Evolutionary conservation across 108 stramenopile genomes (phyloP), one percentile per base, ranked within the genome.

Genomic region (Skeletonema costatum): DNA sequence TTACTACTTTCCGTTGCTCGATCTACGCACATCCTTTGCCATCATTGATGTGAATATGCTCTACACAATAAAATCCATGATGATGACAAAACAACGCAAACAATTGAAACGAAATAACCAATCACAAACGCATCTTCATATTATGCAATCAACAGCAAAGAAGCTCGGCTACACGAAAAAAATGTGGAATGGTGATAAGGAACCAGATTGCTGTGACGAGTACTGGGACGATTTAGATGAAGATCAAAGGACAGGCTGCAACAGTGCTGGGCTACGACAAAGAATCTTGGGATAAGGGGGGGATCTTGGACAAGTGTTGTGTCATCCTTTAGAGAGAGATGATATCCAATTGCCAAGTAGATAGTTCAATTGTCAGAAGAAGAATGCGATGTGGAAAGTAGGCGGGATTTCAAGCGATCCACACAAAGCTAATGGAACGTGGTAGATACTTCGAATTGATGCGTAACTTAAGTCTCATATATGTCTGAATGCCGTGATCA

Each of bases 201-300:
- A 69, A 1, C 68, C 68, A 29, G 68, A 61, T 12, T 7, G 7
- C 5, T 30, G 62, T 29, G 68, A 69, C 29, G 68, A 69, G 29
- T 60, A 69, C 25, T 69, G 68, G 68, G 60, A 69, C n/a, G 68
- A 69, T 69, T 61, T 69, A 32, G 6, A n/a, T 69, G 61, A 30
- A 63, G 68, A 69, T 0, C 68, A 69, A 56, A 25, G 53, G 60
- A n/a, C 50, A 48, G 16, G 68, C 68, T 29, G 68, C 68, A 1
- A 61, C 0, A 4, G 60, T 61, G 3, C n/a, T 69, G n/a, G 68
- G 68, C 0, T 69, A 69, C n/a, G 21, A 59, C 11, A 61, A 69
- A 62, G 68, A 62, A 6, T 58, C 32, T 21, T 69, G 68, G 68
- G 60, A 69, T 60, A 56, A 32, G 6, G 62, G 60, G n/a, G 68